Percentiles rank a stretch among this genome's conserved stretches.
phyloP scores from a whole-genome alignment of 169 alveolate species.

The Plasmodium adleri region DNA sequence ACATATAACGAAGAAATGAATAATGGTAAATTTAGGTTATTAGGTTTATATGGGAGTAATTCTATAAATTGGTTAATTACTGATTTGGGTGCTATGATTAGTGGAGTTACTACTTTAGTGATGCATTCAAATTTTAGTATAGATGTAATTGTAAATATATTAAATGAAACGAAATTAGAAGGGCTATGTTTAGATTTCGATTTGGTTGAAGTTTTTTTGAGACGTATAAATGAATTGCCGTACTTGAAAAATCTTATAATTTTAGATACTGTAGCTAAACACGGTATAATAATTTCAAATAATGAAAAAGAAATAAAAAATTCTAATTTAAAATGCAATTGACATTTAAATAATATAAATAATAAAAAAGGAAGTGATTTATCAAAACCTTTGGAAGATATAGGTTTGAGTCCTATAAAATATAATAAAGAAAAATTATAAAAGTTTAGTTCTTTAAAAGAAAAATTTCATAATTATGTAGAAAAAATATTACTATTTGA shows the following conservation, averaged over 20 bases:
- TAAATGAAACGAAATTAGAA: slow-evolving; percentile 34
- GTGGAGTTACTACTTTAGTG: slow-evolving; percentile 33
- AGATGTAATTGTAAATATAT: slow-evolving; percentile 28
- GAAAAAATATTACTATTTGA: not conserved
- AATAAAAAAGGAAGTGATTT: slow-evolving; percentile 1
- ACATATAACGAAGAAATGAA: slow-evolving; percentile 28
- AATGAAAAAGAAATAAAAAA: too few species aligned
- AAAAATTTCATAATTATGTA: not conserved
- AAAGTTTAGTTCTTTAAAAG: not conserved
- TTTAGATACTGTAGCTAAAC: too few species aligned
- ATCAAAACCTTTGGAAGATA: not conserved
- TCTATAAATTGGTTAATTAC: too few species aligned
- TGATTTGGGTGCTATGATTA: slow-evolving; percentile 26
- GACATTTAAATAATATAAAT: not conserved
- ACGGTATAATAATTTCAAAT: too few species aligned
- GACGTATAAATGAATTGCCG: not conserved
- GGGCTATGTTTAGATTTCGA: slow-evolving; percentile 46
- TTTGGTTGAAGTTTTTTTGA: not conserved
- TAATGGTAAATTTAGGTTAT: too few species aligned
- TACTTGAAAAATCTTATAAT: too few species aligned
- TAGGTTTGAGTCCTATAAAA: too few species aligned
- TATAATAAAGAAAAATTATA: not conserved
- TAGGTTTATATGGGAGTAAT: too few species aligned
- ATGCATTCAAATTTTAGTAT: slow-evolving; percentile 68
- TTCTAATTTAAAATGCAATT: slow-evolving; percentile 21